phyloP scores from a whole-genome alignment of 345 rosid species.

The Reutealis trisperma region DNA sequence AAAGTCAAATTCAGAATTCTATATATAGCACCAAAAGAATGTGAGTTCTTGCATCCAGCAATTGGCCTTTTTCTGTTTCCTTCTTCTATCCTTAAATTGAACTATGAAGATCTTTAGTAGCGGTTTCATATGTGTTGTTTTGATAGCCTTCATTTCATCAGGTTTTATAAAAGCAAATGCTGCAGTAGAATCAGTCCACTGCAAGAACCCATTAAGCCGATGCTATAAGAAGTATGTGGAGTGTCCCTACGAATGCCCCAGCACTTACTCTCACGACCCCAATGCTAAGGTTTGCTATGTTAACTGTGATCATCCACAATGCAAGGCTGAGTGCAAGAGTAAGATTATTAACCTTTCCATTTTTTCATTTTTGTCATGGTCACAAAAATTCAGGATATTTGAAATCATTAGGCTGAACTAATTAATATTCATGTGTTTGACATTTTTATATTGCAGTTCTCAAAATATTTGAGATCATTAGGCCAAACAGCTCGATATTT shows the following conservation, averaged over 20 bases:
- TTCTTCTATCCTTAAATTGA: background rate
- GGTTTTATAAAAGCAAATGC: constrained; percentile 23
- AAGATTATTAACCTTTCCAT: background rate
- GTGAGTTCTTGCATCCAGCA: background rate
- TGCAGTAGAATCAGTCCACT: background rate
- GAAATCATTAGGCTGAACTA: too few species aligned
- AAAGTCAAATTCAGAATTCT: constrained; percentile 12
- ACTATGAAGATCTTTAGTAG: constrained; percentile 21
- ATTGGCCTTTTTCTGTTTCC: background rate
- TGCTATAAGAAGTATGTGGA: constrained; percentile 22
- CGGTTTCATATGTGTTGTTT: constrained; percentile 3
- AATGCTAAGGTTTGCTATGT: constrained; percentile 34
- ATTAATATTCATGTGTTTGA: too few species aligned
- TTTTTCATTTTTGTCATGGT: background rate
- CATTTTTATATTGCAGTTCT: too few species aligned
- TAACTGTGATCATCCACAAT: constrained; percentile 36
- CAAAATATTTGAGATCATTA: background rate
- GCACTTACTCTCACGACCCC: constrained; percentile 7
- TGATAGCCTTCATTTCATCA: constrained; percentile 20
- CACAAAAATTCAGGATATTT: background rate
- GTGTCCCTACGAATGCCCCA: constrained; percentile 43
- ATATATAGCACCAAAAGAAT: constrained; percentile 2
- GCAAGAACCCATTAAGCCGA: constrained; percentile 12
- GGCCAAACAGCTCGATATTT: too few species aligned
- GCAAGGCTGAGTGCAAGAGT: constrained; percentile 40